Percentiles rank a stretch among this genome's conserved stretches.
phyloP scores from a whole-genome alignment of 1,284 basidiomycete genomes.

The Athelia psychrophila region DNA sequence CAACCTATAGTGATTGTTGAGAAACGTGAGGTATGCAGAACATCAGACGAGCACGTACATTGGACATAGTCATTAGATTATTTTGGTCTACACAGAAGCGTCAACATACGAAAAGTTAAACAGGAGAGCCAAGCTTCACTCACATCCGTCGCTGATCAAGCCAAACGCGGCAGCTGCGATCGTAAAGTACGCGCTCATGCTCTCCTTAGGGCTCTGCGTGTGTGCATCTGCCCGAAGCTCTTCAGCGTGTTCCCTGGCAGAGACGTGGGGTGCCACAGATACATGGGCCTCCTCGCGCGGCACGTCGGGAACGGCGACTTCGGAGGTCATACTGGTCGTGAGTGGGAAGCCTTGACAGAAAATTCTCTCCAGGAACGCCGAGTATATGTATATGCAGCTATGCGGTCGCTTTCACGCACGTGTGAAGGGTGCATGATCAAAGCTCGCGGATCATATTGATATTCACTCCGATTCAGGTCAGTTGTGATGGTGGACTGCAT shows the following conservation, averaged over 20 bases:
- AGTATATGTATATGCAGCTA: too few species aligned
- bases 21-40: neutral
- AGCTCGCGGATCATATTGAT: too few species aligned
- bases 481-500: too few species aligned
- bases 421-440: too few species aligned
- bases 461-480: too few species aligned
- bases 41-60: conserved; percentile 31
- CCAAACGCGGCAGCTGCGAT: conserved; percentile 65
- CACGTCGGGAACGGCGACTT: neutral
- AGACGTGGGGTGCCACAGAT: neutral
- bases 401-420: too few species aligned
- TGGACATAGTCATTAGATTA: conserved; percentile 65
- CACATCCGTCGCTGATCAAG: conserved; percentile 69
- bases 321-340: neutral
- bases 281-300: neutral
- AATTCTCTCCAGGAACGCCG: too few species aligned
- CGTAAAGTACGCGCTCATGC: conserved; percentile 55
- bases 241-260: conserved; percentile 6
- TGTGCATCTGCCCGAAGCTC: conserved; percentile 9
- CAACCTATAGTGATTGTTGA: conserved; percentile 37
- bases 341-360: neutral
- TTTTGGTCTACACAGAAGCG: conserved; percentile 59
- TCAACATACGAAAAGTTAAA: conserved; percentile 3
- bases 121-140: conserved; percentile 19
- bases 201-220: conserved; percentile 31